Percentiles rank a stretch among this genome's conserved stretches.
phyloP scores from a whole-genome alignment of 805 yeast species.

The Tanozyma kutaoensis region DNA sequence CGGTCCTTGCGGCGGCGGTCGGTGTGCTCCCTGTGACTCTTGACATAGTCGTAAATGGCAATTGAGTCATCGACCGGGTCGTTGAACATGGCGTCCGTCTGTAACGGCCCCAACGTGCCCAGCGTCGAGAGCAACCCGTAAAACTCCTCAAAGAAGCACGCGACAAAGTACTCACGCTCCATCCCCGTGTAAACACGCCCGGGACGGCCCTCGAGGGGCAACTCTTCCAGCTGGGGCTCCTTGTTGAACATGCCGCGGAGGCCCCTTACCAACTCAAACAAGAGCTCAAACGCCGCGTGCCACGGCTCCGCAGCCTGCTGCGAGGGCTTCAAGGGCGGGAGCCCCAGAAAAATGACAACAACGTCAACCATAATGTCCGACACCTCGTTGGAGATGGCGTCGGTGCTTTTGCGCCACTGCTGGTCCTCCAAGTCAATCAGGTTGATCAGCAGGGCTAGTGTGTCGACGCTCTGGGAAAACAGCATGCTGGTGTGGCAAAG shows the following conservation, averaged over 20 bases:
- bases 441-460: no score
- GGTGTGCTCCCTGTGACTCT: no score
- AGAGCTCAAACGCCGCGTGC: constrained; percentile 1
- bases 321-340: neutral
- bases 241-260: neutral
- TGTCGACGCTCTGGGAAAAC: no score
- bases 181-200: constrained; percentile 1
- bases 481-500: no score
- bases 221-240: neutral
- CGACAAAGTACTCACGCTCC: constrained; percentile 1
- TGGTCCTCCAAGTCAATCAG: no score
- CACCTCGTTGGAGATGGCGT: neutral
- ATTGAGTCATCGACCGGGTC: constrained; percentile 1
- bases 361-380: constrained; percentile 1
- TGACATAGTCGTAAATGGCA: constrained; percentile 1
- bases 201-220: constrained; percentile 1
- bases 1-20: no score
- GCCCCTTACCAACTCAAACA: neutral
- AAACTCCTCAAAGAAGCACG: constrained; percentile 1
- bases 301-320: neutral
- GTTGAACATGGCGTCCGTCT: neutral
- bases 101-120: neutral
- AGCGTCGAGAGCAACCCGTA: neutral
- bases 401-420: no score
- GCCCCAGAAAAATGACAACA: neutral